Conservation (phyloP, 139 green algal genomes). For the Chlamydomonas sphaeroides region DNA sequence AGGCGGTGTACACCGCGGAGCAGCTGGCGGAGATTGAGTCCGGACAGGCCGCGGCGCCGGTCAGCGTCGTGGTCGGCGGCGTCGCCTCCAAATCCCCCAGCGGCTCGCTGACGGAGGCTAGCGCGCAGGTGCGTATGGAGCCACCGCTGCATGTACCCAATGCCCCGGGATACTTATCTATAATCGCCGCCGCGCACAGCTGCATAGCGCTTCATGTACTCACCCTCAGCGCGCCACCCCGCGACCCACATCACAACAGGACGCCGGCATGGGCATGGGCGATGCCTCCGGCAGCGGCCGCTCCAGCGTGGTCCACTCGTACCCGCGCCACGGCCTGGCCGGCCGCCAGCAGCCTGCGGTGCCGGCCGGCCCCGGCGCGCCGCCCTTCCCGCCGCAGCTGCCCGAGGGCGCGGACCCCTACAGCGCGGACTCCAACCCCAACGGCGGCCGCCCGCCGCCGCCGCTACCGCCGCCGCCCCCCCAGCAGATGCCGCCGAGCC, state of each 20-base stretch:
- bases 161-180: too few species aligned
- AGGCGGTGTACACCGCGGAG: slow-evolving; percentile 21
- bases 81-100: slow-evolving; percentile 29
- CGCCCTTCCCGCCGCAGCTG: slow-evolving; percentile 1
- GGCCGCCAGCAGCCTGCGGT: not conserved
- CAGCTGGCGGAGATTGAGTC: slow-evolving; percentile 23
- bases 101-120: slow-evolving; percentile 37
- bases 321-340: not conserved
- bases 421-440: slow-evolving; percentile 44
- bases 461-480: not conserved
- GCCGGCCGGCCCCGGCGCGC: not conserved
- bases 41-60: not conserved
- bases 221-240: too few species aligned
- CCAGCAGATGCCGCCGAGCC: not conserved
- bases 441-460: slow-evolving; percentile 1
- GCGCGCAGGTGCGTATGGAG: slow-evolving; percentile 35
- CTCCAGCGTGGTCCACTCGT: slow-evolving; percentile 26
- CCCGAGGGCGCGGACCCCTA: slow-evolving; percentile 24
- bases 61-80: not conserved
- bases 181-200: not conserved
- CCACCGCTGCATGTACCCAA: too few species aligned
- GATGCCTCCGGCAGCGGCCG: slow-evolving; percentile 31
- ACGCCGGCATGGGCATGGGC: not conserved
- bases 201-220: too few species aligned
- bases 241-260: too few species aligned